Evolutionary conservation across 306 rosid species (phyloP).

Genomic region (Benincasa hispida): DNA sequence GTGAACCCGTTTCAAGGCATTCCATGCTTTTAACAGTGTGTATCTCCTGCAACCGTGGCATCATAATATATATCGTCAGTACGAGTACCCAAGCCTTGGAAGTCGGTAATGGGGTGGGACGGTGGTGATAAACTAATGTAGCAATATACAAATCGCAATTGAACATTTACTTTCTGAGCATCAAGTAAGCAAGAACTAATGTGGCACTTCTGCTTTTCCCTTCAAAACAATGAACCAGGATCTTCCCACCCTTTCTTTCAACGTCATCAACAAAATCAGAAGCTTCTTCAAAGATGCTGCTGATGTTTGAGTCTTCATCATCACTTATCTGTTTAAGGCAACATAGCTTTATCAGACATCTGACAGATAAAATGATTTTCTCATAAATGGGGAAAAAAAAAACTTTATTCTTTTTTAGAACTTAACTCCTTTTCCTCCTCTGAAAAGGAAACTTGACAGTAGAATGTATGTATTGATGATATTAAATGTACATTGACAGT

Average conservation of each 20-base stretch:
- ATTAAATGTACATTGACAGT: neutral
- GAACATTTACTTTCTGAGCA: conserved; percentile 78
- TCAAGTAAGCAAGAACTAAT: conserved; percentile 77
- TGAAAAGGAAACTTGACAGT: too few relatives aligned
- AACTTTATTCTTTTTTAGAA: neutral
- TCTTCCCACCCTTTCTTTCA: conserved; percentile 58
- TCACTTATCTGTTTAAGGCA: conserved; percentile 47
- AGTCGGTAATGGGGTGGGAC: neutral
- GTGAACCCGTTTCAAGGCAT: conserved; percentile 60
- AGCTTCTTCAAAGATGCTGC: conserved; percentile 76
- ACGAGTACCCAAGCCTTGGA: neutral
- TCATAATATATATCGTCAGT: neutral
- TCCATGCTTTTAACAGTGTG: conserved; percentile 71
- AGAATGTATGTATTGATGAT: too few relatives aligned
- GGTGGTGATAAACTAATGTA: neutral
- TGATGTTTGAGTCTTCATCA: conserved; percentile 57
- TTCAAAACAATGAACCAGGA: conserved; percentile 93
- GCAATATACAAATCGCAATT: neutral
- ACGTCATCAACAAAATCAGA: conserved; percentile 50
- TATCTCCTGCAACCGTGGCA: conserved; percentile 38
- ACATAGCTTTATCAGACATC: neutral
- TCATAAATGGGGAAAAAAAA: neutral
- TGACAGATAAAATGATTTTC: neutral
- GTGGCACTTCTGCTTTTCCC: conserved; percentile 95
- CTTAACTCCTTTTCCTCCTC: neutral